Evolutionary conservation across 2,329 filamentous ascomycete species (phyloP).

Genomic region (Aspergillus thermomutatus): DNA sequence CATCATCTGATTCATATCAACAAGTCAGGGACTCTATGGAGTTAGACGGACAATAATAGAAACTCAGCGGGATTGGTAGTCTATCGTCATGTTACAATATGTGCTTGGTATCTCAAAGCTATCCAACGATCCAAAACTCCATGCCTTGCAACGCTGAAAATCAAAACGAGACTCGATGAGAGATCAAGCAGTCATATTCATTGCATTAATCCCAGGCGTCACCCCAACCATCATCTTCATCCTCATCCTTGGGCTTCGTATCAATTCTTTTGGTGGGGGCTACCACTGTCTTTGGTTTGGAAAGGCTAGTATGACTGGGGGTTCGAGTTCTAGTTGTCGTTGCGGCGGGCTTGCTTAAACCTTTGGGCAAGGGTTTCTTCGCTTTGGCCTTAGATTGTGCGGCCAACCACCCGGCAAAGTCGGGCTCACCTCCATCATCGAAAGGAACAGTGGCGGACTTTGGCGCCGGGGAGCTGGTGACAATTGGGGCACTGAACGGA

Average conservation of each 20-base stretch:
- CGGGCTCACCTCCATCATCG: constrained; percentile 83
- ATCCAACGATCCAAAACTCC: constrained; percentile 1
- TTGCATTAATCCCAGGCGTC: constrained; percentile 45
- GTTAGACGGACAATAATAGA: not conserved
- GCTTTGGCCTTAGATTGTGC: constrained; percentile 76
- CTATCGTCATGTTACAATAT: not conserved
- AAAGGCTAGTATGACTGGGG: constrained; percentile 32
- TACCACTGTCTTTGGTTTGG: constrained; percentile 48
- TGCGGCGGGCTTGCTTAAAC: constrained; percentile 61
- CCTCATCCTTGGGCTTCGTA: constrained; percentile 54
- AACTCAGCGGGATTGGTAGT: not conserved
- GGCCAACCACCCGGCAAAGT: constrained; percentile 93
- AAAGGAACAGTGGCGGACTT: constrained; percentile 53
- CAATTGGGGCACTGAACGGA: constrained; percentile 33
- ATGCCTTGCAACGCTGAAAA: not conserved
- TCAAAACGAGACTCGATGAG: not conserved
- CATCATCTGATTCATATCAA: not conserved
- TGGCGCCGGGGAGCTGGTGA: constrained; percentile 23
- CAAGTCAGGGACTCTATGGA: not conserved
- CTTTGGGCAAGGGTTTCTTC: constrained; percentile 76
- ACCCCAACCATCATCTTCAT: constrained; percentile 47
- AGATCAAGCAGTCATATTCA: not conserved
- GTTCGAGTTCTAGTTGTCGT: constrained; percentile 37
- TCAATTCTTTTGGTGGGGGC: constrained; percentile 64
- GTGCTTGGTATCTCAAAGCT: constrained; percentile 4